A percentile compares a stretch with the other conserved stretches of the same genome.
phyloP scores from a whole-genome alignment of 208 protist genomes.

The Leishmania arabica region DNA sequence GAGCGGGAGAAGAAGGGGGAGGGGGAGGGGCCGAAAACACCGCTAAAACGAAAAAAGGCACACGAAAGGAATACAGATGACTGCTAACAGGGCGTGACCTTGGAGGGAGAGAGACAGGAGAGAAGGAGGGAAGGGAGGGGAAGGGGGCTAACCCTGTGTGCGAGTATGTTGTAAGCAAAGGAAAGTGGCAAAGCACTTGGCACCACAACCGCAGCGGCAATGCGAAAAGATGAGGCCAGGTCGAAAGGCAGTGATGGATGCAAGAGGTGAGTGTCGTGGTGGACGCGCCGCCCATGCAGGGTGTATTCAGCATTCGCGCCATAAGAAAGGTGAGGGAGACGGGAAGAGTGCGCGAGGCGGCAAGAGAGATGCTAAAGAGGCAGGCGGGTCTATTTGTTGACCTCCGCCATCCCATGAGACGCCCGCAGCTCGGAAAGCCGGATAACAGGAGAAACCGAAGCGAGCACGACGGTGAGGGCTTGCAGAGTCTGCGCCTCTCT shows the following conservation, averaged over 20 bases:
- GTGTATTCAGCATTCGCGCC: neutral
- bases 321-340: constrained; percentile 9
- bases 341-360: neutral
- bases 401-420: neutral
- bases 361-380: neutral
- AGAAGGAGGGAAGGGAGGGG: no score
- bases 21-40: neutral
- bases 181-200: neutral
- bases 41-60: no score
- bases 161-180: neutral
- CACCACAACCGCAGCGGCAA: neutral
- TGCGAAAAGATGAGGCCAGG: neutral
- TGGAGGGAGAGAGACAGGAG: neutral
- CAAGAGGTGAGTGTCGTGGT: neutral
- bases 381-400: neutral
- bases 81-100: neutral
- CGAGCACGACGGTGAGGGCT: neutral
- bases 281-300: neutral
- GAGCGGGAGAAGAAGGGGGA: neutral
- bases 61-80: neutral
- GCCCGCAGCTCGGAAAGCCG: neutral
- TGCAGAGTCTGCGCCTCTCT: neutral
- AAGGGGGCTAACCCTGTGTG: neutral
- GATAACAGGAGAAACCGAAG: constrained; percentile 1
- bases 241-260: neutral